Evolutionary conservation across 331 rosid genomes (phyloP), one percentile per base, ranked within the genome.

Genomic region (Prunus yedoensis): DNA sequence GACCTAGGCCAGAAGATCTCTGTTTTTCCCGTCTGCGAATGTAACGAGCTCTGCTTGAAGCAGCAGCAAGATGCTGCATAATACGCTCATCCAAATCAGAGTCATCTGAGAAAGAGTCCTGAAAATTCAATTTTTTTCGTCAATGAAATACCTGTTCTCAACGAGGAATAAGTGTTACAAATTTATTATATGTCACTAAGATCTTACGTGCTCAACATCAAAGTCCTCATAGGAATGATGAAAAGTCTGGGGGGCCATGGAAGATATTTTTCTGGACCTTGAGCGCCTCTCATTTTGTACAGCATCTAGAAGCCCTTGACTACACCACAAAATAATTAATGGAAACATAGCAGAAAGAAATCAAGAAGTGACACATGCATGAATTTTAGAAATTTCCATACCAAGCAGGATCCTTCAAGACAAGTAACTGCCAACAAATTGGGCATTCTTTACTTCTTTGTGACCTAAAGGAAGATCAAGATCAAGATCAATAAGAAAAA

Each of bases 401-500:
- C 99, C 93, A 73, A n/a, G 88, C 84, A 69, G 97, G 91, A 78
- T 95, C 99, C 73, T 88, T 89, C 84, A 95, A 77, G 82, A 83
- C 76, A 78, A 95, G 87, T 27, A 73, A 79, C 84, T 89, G 99
- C 91, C 96, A 90, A 80, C 99, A 95, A 75, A 92, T 89, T 27
- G 99, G 99, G 82, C 99, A 95, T 64, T 92, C 97, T 78, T 84
- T 83, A 82, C 99, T 95, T 88, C 97, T 89, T 70, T 83, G 87
- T 47, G 88, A 88, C 91, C 91, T 85, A 52, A 69, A 52, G 30
- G 61, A 69, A 77, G 4, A 52, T 8, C 14, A 18, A 77, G 4
- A 52, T 8, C 14, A 18, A 28, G 0, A 35, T 65, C 60, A 77
- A 8, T 10, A 53, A 51, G 57, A 69, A 38, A 43, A 18, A 35